Percentiles rank a stretch among this genome's conserved stretches.
Conservation (phyloP, 768 basidiomycete species). For the Lentinula aciculospora region DNA sequence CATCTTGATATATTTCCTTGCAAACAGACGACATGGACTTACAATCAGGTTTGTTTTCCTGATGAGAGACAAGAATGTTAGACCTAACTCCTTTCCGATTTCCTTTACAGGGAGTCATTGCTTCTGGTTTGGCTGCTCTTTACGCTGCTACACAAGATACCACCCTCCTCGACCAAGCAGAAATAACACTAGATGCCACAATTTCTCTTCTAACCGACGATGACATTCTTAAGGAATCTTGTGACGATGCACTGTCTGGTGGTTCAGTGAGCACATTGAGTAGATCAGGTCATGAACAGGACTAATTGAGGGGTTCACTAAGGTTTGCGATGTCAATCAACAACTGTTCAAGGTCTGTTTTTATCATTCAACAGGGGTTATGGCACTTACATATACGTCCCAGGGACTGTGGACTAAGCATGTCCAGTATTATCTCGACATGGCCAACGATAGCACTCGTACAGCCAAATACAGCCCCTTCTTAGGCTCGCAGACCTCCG, state of each 20-base stretch:
- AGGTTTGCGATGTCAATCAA: constrained; percentile 42
- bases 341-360: constrained; percentile 37
- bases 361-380: neutral
- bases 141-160: constrained; percentile 31
- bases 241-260: constrained; percentile 37
- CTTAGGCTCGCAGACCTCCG: constrained; percentile 34
- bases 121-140: constrained; percentile 45
- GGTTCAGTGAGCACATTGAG: constrained; percentile 14
- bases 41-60: constrained; percentile 40
- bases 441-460: constrained; percentile 34
- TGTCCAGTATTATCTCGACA: constrained; percentile 43
- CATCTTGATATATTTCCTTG: neutral
- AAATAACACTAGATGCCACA: constrained; percentile 48
- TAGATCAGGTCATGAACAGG: neutral
- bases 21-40: constrained; percentile 50
- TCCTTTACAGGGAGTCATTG: constrained; percentile 43
- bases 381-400: neutral
- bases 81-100: neutral
- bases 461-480: constrained; percentile 36
- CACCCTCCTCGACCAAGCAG: constrained; percentile 38
- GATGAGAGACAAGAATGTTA: neutral
- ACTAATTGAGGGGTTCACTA: neutral
- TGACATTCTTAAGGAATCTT: constrained; percentile 44
- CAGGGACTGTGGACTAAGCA: constrained; percentile 52
- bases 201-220: constrained; percentile 32